Evolutionary conservation across 345 rosid genomes (phyloP).

Genomic region (Salix koriyanagi): DNA sequence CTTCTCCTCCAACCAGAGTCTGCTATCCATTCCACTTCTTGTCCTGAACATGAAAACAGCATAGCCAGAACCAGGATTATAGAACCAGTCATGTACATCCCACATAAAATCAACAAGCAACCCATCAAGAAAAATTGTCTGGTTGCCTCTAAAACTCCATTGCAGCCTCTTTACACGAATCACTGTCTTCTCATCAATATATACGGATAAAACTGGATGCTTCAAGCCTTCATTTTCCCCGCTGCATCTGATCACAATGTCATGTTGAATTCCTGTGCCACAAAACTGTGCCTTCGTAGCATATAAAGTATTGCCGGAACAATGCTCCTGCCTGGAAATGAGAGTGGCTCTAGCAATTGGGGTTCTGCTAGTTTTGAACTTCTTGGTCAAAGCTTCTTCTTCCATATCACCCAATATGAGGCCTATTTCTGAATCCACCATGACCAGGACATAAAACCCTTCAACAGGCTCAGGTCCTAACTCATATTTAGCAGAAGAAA

Average conservation of each 20-base stretch:
- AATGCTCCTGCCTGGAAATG: conserved; percentile 67
- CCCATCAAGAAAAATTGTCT: conserved; percentile 75
- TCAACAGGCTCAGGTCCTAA: conserved; percentile 61
- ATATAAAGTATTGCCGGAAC: conserved; percentile 63
- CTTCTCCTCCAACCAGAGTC: conserved; percentile 72
- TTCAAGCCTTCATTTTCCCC: conserved; percentile 55
- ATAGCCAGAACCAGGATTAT: conserved; percentile 41
- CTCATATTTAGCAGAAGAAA: conserved; percentile 61
- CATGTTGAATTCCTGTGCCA: conserved; percentile 55
- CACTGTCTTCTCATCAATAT: conserved; percentile 69
- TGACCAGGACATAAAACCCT: conserved; percentile 58
- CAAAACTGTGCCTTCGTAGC: conserved; percentile 62
- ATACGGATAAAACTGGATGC: conserved; percentile 59
- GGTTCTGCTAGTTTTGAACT: conserved; percentile 19
- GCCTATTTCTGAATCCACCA: conserved; percentile 61
- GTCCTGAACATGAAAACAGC: conserved; percentile 92
- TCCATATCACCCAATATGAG: conserved; percentile 56
- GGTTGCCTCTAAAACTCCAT: conserved; percentile 94
- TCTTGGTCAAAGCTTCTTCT: conserved; percentile 47
- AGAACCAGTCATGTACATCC: conserved; percentile 98
- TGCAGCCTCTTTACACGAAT: conserved; percentile 76
- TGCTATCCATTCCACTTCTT: conserved; percentile 69
- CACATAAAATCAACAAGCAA: conserved; percentile 81
- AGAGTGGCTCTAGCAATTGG: conserved; percentile 33
- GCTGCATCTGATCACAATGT: conserved; percentile 59